Evolutionary conservation across 176 grass and related monocot species (phyloP), one percentile per base, ranked within the genome.

Genomic region (Neostapfia colusana): DNA sequence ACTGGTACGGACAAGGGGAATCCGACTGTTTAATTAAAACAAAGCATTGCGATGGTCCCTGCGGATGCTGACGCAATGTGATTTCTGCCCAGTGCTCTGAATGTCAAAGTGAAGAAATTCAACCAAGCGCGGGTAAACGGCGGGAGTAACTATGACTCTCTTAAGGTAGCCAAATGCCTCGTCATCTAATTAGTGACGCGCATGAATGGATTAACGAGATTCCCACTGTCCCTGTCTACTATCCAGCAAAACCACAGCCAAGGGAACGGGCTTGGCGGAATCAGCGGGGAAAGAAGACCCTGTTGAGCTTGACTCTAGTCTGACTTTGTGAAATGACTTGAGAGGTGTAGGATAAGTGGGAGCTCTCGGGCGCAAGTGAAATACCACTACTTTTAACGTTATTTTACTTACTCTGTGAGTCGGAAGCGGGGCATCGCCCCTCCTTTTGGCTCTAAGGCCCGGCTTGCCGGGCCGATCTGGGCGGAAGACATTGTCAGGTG

Each of bases 131-230:
- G 38, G 38, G 50, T 92, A 92, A 83, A 88, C 56, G 74, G 76
- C 66, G 75, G 87, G 90, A 89, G 90, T 89, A 93, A 93, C 84
- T 93, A 93, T 93, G 90, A 93, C 84, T 89, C 87, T 89, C 81
- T 93, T 93, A 89, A 87, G 87, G 83, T 89, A 93, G 77, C 81
- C 81, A 93, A 93, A 89, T 89, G 81, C 81, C 81, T 88, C 50
- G 69, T 84, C 70, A 74, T 60, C 84, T 85, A 87, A 90, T 90
- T 90, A 87, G 84, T 93, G 87, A 87, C 24, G 34, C 48, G 24
- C 83, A 86, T 92, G 83, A 89, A 89, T 92, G 66, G 65, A 89
- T 89, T 89, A 92, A 92, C 56, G 45, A 81, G 70, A 82, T 77
- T 82, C 49, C 49, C 85, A 82, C 53, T 45, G 4, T 75, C 63